Conservation (phyloP, 108 stramenopile species). For the Pseudonitzschia multistriata region DNA sequence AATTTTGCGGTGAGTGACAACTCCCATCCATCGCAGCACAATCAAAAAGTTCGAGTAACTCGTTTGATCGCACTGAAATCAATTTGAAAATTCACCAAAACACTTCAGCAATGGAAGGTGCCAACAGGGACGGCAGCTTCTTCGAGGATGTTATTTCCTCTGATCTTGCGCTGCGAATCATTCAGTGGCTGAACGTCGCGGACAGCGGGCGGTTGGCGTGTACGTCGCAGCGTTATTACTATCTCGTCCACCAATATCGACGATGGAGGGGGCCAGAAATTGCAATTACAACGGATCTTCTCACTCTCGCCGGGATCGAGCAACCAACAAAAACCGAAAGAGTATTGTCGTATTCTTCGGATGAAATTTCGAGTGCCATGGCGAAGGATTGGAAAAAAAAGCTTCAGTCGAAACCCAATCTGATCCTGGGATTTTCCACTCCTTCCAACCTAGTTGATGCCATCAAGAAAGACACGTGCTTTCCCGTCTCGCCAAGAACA, state of each 20-base stretch:
- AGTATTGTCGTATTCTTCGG: neutral
- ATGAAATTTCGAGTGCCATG: neutral
- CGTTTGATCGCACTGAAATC: too few species aligned
- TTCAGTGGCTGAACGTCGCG: conserved; percentile 39
- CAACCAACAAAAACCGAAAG: neutral
- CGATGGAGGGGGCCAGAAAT: conserved; percentile 35
- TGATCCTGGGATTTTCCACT: conserved; percentile 37
- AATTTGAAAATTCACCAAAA: too few species aligned
- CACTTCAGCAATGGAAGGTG: neutral
- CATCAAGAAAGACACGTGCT: neutral
- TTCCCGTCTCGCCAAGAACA: neutral
- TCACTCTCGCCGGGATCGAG: neutral
- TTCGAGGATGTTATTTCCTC: conserved; percentile 17
- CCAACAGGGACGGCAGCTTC: neutral
- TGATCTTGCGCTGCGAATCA: conserved; percentile 42
- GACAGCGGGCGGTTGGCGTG: conserved; percentile 26
- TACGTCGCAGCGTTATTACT: conserved; percentile 40
- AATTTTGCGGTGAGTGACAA: too few species aligned
- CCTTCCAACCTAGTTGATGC: neutral
- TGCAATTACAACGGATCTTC: conserved; percentile 3
- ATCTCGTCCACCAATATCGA: conserved; percentile 41
- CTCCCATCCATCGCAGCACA: too few species aligned
- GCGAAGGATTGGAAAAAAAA: neutral
- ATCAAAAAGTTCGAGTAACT: too few species aligned
- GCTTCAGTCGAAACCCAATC: conserved; percentile 40